Evolutionary conservation across 768 basidiomycete species (phyloP).

Genomic region (Auriculariales sp.): DNA sequence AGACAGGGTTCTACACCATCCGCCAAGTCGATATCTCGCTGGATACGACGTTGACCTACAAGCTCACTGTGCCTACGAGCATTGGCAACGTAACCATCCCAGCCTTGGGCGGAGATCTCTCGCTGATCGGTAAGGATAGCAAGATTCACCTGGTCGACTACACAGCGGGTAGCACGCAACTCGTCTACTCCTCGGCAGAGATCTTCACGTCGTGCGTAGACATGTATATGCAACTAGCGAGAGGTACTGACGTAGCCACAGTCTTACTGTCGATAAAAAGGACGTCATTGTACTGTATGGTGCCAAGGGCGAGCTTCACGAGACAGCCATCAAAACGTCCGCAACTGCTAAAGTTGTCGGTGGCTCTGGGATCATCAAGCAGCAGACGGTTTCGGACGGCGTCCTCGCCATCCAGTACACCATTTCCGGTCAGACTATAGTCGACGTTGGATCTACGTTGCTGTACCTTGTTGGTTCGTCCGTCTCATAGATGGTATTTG

Average conservation of each 20-base stretch:
- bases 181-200: conserved; percentile 11
- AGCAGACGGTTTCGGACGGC: neutral
- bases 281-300: conserved; percentile 13
- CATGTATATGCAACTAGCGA: neutral
- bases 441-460: neutral
- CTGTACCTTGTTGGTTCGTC: neutral
- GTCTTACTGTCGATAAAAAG: conserved; percentile 10
- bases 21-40: conserved; percentile 16
- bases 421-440: neutral
- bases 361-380: neutral
- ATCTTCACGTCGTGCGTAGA: conserved; percentile 3
- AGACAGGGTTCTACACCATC: conserved; percentile 51
- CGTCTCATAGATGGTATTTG: neutral
- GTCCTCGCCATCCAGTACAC: neutral
- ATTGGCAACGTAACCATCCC: conserved; percentile 10
- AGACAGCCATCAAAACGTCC: neutral
- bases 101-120: conserved; percentile 7
- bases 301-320: neutral
- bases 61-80: conserved; percentile 25
- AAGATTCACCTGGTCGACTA: conserved; percentile 15
- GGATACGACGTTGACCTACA: conserved; percentile 5
- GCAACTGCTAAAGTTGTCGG: neutral
- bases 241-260: no score
- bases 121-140: conserved; percentile 12
- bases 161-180: conserved; percentile 11